These are phyloP conservation scores for Cetradonia linearis DNA, from an alignment of 495 filamentous ascomycete species.

Conservation along the genomic window DNA sequence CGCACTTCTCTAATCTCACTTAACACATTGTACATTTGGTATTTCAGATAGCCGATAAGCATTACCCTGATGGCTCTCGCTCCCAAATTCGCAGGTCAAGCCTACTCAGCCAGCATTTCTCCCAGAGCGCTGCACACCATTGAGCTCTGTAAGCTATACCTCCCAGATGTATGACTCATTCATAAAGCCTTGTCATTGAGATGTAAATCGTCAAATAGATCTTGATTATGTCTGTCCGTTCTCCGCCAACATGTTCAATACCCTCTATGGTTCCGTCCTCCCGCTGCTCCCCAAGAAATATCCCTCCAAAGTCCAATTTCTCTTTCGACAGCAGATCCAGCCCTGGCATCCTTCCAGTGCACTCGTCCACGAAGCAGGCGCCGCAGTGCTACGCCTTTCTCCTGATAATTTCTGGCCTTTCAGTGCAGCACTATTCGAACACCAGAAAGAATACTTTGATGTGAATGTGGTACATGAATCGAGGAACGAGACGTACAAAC, in stretches of 20 bases:
- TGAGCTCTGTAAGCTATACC: slow-evolving; percentile 48
- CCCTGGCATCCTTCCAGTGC: slow-evolving; percentile 93
- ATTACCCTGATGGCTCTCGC: slow-evolving; percentile 54
- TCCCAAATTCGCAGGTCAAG: slow-evolving; percentile 67
- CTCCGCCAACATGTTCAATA: slow-evolving; percentile 62
- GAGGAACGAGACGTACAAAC: slow-evolving; percentile 73
- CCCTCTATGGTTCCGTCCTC: slow-evolving; percentile 50
- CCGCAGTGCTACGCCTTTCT: slow-evolving; percentile 58
- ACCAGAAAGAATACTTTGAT: slow-evolving; percentile 69
- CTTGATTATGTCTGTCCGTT: slow-evolving; percentile 82
- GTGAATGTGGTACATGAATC: slow-evolving; percentile 69
- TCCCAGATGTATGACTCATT: slow-evolving; percentile 1
- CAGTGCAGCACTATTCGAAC: slow-evolving; percentile 57
- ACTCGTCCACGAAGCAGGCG: slow-evolving; percentile 74
- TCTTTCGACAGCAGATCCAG: slow-evolving; percentile 87
- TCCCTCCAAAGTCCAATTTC: slow-evolving; percentile 49
- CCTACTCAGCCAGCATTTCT: slow-evolving; percentile 38
- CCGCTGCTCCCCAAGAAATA: slow-evolving; percentile 48
- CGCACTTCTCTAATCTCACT: background rate
- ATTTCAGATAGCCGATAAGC: background rate
- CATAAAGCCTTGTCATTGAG: slow-evolving; percentile 2
- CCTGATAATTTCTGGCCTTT: slow-evolving; percentile 70
- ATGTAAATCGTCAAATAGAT: slow-evolving; percentile 31
- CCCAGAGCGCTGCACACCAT: slow-evolving; percentile 55
- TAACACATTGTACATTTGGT: background rate